Percentiles rank a stretch among this genome's conserved stretches.
These are phyloP conservation scores for Solanum chilense DNA, from an alignment of 257 asterid genomes.

Conservation along the genomic window DNA sequence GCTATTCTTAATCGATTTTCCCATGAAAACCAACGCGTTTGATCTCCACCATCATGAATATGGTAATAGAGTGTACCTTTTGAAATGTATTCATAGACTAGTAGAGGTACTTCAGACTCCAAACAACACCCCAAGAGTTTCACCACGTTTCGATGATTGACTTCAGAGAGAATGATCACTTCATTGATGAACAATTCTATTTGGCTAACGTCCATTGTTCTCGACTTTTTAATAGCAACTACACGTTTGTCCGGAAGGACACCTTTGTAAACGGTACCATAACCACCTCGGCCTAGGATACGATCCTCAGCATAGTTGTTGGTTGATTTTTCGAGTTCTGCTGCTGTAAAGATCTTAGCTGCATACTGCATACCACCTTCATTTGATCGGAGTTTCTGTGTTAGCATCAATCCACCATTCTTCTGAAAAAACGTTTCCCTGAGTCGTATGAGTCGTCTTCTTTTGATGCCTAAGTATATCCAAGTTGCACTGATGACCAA, in stretches of 20 bases:
- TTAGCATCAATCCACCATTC: neutral
- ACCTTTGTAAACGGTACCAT: neutral
- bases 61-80: neutral
- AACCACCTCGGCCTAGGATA: neutral
- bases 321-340: neutral
- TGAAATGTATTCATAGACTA: neutral
- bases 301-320: neutral
- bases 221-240: neutral
- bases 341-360: neutral
- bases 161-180: neutral
- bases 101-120: neutral
- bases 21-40: neutral
- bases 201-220: neutral
- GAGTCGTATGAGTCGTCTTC: neutral
- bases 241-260: neutral
- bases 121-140: neutral
- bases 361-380: neutral
- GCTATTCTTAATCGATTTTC: neutral
- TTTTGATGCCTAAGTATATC: neutral
- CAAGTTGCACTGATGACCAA: neutral
- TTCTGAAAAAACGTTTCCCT: neutral
- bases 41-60: neutral
- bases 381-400: neutral
- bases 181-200: neutral
- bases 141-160: neutral